These are phyloP conservation scores for Fusarium udum DNA, from an alignment of 2,329 filamentous ascomycete species.

Conservation along the genomic window DNA sequence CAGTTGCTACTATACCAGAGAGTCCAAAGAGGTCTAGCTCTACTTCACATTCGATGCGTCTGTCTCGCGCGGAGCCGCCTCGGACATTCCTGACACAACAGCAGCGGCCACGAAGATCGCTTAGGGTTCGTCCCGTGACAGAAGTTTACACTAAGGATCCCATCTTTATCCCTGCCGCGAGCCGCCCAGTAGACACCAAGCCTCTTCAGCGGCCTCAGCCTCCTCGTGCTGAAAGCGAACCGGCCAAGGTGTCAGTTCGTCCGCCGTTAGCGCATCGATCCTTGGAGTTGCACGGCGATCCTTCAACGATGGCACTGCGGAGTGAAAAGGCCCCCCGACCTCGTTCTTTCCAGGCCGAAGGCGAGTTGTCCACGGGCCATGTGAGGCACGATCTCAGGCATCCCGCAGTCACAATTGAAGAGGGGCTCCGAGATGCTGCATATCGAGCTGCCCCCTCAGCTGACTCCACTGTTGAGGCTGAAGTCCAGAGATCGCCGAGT, in stretches of 20 bases:
- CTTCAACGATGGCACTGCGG: constrained; percentile 8
- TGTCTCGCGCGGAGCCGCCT: constrained; percentile 33
- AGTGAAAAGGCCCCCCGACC: constrained; percentile 1
- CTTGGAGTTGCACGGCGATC: constrained; percentile 18
- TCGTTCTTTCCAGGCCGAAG: constrained; percentile 30
- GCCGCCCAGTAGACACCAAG: constrained; percentile 24
- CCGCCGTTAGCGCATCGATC: constrained; percentile 15
- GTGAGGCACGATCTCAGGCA: constrained; percentile 28
- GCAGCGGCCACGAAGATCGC: constrained; percentile 30
- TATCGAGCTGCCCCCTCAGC: constrained; percentile 6
- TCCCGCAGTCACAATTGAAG: constrained; percentile 13
- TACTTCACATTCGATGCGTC: constrained; percentile 11
- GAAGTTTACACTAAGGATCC: constrained; percentile 42
- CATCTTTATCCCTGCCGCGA: constrained; percentile 38
- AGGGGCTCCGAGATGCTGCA: constrained; percentile 29
- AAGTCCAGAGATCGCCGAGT: constrained; percentile 50
- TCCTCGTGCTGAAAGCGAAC: constrained; percentile 18
- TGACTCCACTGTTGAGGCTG: constrained; percentile 11
- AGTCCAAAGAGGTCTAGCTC: constrained; percentile 24
- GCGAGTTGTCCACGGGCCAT: constrained; percentile 21
- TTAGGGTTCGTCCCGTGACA: constrained; percentile 36
- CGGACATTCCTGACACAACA: constrained; percentile 39
- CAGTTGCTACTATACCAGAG: constrained; percentile 4
- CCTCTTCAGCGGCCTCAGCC: constrained; percentile 20
- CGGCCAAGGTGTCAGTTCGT: constrained; percentile 13